Evolutionary conservation across 75 land plant genomes (phyloP), one percentile per base, ranked within the genome.

Genomic region (Cryptomeria japonica): DNA sequence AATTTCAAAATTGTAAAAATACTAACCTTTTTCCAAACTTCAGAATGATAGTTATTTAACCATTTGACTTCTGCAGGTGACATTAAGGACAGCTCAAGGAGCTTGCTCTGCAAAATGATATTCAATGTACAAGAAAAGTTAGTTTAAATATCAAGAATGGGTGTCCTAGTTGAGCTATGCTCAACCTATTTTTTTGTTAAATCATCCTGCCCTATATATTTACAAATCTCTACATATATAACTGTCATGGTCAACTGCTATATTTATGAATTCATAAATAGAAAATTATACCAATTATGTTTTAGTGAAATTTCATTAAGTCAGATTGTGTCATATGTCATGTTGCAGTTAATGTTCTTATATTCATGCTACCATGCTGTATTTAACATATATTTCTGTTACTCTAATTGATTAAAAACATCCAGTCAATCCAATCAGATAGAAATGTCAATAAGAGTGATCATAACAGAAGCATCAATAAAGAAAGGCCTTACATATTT

Each of bases 21-120:
- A 75, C 89, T 76, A 44, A 98, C 99, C 99, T 98, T 98, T 53
- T 94, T 91, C 99, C 99, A 98, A 77, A 97, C 99, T 91, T 98
- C 93, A 73, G 89, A 77, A 91, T 98, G 99, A 89, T 98, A 98
- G 18, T 92, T 89, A 78, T 98, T 94, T 18, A 97, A 86, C 99
- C 99, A 98, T 25, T 91, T 87, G 14, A 96, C 88, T 91, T 98
- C 99, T 28, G 83, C 89, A 18, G 86, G 42, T 55, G 99, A 97
- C 47, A 98, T 88, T 83, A 98, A 90, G 49, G 93, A 89, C 36
- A 94, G 78, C 72, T 97, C 99, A 47, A 98, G 78, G 88, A 98
- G 84, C 82, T 96, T 97, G 34, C 80, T 87, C 99, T 98, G 93
- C 91, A 90, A 34, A 72, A 84, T 1, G 22, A 34, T 55, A 51